Conservation (phyloP, 1,284 basidiomycete genomes). For the Leccinum griseonigrum region DNA sequence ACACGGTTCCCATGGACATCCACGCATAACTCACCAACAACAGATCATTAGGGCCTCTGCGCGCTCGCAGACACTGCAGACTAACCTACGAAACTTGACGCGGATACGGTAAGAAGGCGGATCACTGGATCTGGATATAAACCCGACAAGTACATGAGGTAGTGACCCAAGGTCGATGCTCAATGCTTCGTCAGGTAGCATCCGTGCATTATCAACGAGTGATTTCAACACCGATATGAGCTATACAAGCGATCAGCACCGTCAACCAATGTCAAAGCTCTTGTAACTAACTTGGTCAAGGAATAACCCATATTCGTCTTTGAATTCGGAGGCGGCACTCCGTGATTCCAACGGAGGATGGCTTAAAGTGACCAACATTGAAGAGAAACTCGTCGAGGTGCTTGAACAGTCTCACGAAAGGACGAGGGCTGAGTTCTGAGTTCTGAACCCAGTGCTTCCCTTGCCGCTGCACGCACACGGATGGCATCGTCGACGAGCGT, state of each 20-base stretch:
- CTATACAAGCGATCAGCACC: conserved; percentile 36
- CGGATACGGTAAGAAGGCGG: conserved; percentile 60
- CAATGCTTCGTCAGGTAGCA: conserved; percentile 56
- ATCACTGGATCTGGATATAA: conserved; percentile 64
- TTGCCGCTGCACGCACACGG: conserved; percentile 70
- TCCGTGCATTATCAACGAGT: conserved; percentile 71
- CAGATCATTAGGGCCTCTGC: conserved; percentile 55
- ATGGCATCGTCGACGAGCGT: conserved; percentile 60
- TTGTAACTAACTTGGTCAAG: conserved; percentile 65
- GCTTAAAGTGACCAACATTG: background rate
- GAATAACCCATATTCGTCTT: conserved; percentile 61
- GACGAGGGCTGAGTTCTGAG: conserved; percentile 65
- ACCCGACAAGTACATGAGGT: conserved; percentile 60
- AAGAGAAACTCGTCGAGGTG: conserved; percentile 64
- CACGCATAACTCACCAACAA: conserved; percentile 38
- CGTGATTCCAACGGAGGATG: conserved; percentile 40
- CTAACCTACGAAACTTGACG: conserved; percentile 73
- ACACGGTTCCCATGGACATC: background rate
- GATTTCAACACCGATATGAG: conserved; percentile 74
- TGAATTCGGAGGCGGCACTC: conserved; percentile 44
- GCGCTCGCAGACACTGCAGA: conserved; percentile 65
- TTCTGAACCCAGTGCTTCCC: conserved; percentile 79
- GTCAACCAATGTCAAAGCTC: conserved; percentile 2
- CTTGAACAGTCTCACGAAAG: conserved; percentile 66
- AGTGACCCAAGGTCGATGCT: conserved; percentile 71